These are phyloP conservation scores for Protomyces gravidus DNA, from an alignment of 1,139 yeast genomes.

Conservation along the genomic window DNA sequence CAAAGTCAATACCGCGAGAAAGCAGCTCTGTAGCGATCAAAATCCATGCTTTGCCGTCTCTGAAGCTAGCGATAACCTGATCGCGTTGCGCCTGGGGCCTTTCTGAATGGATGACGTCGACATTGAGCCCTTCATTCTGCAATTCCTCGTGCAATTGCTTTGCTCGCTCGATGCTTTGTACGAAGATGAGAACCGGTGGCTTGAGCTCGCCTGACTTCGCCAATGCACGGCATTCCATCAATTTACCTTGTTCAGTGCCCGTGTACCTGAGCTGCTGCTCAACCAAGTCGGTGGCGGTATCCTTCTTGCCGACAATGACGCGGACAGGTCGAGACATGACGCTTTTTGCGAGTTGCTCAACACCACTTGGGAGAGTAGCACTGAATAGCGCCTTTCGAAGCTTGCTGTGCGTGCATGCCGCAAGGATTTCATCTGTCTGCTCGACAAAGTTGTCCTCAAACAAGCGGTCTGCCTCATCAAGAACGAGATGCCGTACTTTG, in stretches of 20 bases:
- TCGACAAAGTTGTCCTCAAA: slow-evolving; percentile 87
- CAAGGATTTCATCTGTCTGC: slow-evolving; percentile 81
- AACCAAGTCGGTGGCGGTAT: slow-evolving; percentile 80
- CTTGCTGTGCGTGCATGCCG: slow-evolving; percentile 55
- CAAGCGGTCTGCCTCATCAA: slow-evolving; percentile 94
- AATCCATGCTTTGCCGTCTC: slow-evolving; percentile 90
- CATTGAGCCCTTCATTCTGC: slow-evolving; percentile 82
- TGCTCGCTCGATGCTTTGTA: slow-evolving; percentile 89
- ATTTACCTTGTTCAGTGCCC: slow-evolving; percentile 91
- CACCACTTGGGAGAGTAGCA: slow-evolving; percentile 92
- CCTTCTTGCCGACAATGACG: slow-evolving; percentile 86
- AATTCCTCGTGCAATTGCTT: slow-evolving; percentile 91
- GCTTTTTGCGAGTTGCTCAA: slow-evolving; percentile 79
- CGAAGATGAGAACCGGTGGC: slow-evolving; percentile 88
- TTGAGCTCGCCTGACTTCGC: slow-evolving; percentile 70
- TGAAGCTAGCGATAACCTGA: slow-evolving; percentile 75
- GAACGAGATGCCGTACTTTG: slow-evolving; percentile 64
- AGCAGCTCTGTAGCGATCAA: slow-evolving; percentile 93
- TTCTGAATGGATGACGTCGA: slow-evolving; percentile 94
- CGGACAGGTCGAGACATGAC: slow-evolving; percentile 84
- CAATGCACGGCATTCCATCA: slow-evolving; percentile 85
- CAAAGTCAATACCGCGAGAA: slow-evolving; percentile 95
- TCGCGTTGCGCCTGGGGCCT: slow-evolving; percentile 87
- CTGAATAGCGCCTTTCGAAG: slow-evolving; percentile 71
- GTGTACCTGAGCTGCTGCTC: slow-evolving; percentile 81